phyloP scores from a whole-genome alignment of 2,329 filamentous ascomycete species.

The Amesomyces nigricolor region DNA sequence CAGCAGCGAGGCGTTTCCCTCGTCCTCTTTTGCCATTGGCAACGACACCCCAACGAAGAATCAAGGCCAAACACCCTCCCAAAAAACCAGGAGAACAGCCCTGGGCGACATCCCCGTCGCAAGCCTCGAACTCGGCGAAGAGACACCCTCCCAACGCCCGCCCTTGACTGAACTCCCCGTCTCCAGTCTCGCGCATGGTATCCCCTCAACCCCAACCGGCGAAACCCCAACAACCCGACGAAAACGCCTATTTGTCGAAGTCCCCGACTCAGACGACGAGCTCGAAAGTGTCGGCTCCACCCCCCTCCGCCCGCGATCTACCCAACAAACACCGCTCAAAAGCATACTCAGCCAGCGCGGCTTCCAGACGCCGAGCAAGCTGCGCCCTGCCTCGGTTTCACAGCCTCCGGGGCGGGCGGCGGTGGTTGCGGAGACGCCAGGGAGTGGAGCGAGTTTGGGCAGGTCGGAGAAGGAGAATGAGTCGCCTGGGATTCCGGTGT shows the following conservation, averaged over 20 bases:
- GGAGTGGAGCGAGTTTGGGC: slow-evolving; percentile 1
- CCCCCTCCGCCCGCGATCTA: slow-evolving; percentile 14
- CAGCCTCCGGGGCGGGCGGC: background rate
- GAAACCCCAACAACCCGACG: slow-evolving; percentile 16
- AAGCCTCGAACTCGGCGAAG: slow-evolving; percentile 12
- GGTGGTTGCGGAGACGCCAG: slow-evolving; percentile 4
- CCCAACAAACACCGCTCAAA: slow-evolving; percentile 9
- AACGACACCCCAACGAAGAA: slow-evolving; percentile 15
- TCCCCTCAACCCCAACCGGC: background rate
- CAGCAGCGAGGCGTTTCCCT: slow-evolving; percentile 13
- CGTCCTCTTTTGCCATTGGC: slow-evolving; percentile 12
- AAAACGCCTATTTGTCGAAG: slow-evolving; percentile 31
- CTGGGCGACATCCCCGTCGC: slow-evolving; percentile 21
- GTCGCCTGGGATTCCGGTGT: background rate
- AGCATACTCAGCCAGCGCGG: background rate
- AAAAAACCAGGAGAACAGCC: slow-evolving; percentile 15
- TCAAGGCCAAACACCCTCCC: slow-evolving; percentile 2
- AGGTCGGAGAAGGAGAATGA: slow-evolving; percentile 21
- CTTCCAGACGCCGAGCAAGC: slow-evolving; percentile 6
- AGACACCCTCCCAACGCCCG: slow-evolving; percentile 2
- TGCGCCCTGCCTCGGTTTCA: background rate
- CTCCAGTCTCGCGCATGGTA: slow-evolving; percentile 8
- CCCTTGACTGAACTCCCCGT: slow-evolving; percentile 22
- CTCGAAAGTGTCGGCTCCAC: slow-evolving; percentile 28
- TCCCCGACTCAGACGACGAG: slow-evolving; percentile 48